Evolutionary conservation across 2,329 filamentous ascomycete genomes (phyloP), one percentile per base, ranked within the genome.

Genomic region (Aspergillus hiratsukae): DNA sequence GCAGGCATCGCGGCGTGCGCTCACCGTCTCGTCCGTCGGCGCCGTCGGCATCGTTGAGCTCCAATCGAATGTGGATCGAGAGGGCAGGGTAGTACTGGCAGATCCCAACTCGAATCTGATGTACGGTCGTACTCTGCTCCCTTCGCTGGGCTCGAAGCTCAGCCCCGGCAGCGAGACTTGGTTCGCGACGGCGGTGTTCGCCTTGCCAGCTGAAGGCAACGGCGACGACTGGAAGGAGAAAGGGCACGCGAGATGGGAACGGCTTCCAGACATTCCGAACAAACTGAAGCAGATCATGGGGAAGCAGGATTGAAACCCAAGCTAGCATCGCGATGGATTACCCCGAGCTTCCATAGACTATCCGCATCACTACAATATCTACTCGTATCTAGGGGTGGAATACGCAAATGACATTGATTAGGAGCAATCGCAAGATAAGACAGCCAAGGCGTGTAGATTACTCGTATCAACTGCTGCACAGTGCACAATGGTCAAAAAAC

Each of bases 41-140:
- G 80, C 74, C 23, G 79, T 81, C 1, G 81, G 81, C 0, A 80
- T 83, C 11, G 70, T 72, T 3, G 80, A 82, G 54, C 57, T 81
- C 41, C 65, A 66, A 17, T 63, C 71, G 5, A 45, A 54, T n/a
- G 64, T 58, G 21, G 58, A 66, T 11, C 78, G 87, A 21, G 74
- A 72, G 53, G 88, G 88, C 3, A 85, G 82, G 67, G 78, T 90
- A 27, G 83, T 91, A 49, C 85, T 90, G 56, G 87, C 88, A 10
- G 89, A 92, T 69, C 88, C 89, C 6, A 91, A 92, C 74, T 88
- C 86, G 49, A 92, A 92, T 72, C 74, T 92, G 35, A 79, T 91
- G 2, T 86, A 90, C 74, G 84, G 85, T 57, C 77, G 89, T 57
- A 90, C 87, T 3, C 80, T 88, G 45, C 82, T 92, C 63, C 89